Conservation (phyloP, 495 filamentous ascomycete genomes). For the Penicillium egyptiacum region DNA sequence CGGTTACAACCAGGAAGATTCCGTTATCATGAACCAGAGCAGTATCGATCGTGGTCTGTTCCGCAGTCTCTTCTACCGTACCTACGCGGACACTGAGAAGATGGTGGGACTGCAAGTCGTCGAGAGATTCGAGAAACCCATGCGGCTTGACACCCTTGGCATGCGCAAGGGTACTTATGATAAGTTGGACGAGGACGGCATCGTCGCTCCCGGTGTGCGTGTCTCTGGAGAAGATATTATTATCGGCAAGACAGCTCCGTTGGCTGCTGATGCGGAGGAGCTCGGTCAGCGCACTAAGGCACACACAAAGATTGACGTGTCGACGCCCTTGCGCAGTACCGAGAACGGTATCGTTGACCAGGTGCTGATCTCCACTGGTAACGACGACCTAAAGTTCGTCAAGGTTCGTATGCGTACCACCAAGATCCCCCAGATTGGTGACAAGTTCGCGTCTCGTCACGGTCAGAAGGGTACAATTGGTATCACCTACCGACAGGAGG, state of each 20-base stretch:
- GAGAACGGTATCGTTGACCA: conserved; percentile 96
- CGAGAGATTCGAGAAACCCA: conserved; percentile 93
- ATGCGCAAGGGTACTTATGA: conserved; percentile 97
- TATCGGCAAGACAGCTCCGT: conserved; percentile 95
- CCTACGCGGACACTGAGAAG: conserved; percentile 95
- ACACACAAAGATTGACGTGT: conserved; percentile 92
- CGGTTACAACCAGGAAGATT: conserved; percentile 99
- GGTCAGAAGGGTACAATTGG: conserved; percentile 99
- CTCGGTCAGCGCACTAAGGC: conserved; percentile 85
- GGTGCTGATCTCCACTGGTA: conserved; percentile 83
- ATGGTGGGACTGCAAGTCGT: conserved; percentile 84
- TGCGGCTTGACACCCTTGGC: conserved; percentile 78
- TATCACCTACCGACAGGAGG: conserved; percentile 94
- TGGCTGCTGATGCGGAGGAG: conserved; percentile 88
- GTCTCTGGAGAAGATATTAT: conserved; percentile 98
- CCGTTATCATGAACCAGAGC: conserved; percentile 99
- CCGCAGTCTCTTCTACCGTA: conserved; percentile 96
- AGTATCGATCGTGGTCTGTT: conserved; percentile 96
- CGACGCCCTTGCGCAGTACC: conserved; percentile 89
- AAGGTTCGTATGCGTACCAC: conserved; percentile 97
- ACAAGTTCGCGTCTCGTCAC: conserved; percentile 99
- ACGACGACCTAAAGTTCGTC: conserved; percentile 85
- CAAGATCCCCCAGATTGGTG: conserved; percentile 96
- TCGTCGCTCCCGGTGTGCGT: conserved; percentile 87
- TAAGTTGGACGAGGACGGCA: conserved; percentile 93